Evolutionary conservation across 306 rosid species (phyloP).

Genomic region (Nissolia schottii): DNA sequence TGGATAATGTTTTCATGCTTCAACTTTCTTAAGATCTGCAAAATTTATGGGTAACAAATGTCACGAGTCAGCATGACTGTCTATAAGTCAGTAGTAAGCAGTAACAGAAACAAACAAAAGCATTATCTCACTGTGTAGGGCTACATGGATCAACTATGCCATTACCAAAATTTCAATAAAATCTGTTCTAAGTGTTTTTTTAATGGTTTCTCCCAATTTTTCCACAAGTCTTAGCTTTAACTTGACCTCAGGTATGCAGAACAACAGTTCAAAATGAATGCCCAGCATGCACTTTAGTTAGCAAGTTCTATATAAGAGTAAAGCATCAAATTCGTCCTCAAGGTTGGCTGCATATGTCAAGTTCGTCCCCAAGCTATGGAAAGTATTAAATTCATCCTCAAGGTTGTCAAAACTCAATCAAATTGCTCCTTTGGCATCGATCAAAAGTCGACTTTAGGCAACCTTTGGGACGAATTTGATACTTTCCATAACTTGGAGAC

Average conservation of each 20-base stretch:
- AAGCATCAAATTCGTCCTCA: too few species aligned
- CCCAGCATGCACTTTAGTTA: background rate
- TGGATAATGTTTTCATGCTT: conserved; percentile 94
- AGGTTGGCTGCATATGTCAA: too few species aligned
- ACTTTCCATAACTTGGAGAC: too few species aligned
- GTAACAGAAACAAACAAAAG: background rate
- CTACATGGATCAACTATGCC: background rate
- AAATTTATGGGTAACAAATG: conserved; percentile 7
- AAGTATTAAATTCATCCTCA: too few species aligned
- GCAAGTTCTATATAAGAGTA: background rate
- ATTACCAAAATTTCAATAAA: background rate
- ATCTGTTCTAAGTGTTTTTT: background rate
- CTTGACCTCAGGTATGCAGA: background rate
- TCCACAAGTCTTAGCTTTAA: background rate
- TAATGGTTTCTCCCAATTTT: background rate
- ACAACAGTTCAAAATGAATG: background rate
- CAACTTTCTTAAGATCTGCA: conserved; percentile 87
- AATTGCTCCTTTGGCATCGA: too few species aligned
- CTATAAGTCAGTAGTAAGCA: background rate
- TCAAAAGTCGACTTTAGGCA: too few species aligned
- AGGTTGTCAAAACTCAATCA: too few species aligned
- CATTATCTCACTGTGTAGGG: background rate
- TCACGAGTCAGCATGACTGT: conserved; percentile 10
- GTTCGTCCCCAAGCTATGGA: too few species aligned
- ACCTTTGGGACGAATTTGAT: too few species aligned